Base-by-base conservation (phyloP, 2,329 filamentous ascomycete genomes). In the Akanthomyces dipterigenus region DNA sequence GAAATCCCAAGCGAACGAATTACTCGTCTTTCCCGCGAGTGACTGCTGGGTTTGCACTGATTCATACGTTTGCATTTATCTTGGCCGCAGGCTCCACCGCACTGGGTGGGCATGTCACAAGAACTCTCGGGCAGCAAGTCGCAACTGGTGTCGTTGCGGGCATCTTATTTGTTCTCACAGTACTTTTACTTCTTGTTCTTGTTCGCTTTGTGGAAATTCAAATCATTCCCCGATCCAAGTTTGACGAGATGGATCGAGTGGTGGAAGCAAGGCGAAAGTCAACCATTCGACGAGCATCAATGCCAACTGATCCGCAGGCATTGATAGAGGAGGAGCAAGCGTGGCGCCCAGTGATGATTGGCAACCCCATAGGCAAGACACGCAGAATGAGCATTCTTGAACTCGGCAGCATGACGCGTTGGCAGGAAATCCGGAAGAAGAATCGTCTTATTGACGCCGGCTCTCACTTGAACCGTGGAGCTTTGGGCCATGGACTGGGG, bases 1-100 rank as follows among this genome's bases (percentile, higher is more conserved):
- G 72, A 56, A 68, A 69, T 11, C 71, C 74, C 18, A 80, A 79
- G 48, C 75, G 77, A 50, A 91, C 85, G 12, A 90, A 90, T 69
- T 92, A 90, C 75, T 90, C 88, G 0, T 88, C 85, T 0, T 91
- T 90, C 65, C 90, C 90, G 7, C 82, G 89, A 43, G 85, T 92
- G 9, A 85, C 81, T 20, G 87, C 89, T 7, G 90, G 85, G 0
- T 86, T 90, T 69, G 88, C 88, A 31, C 78, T 86, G 9, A 83
- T 84, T n/a, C 89, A 93, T 68, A 81, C 82, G 1, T 72, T 91
- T 38, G 87, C 84, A 1, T 92, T 90, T 70, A 70, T 89, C 24
- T 78, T 90, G 54, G 88, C 88, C 0, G 88, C 88, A 0, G 82
- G 82, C 0, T 83, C 88, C 5, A 90, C 88, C 2, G 85, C 82